Base-by-base conservation (phyloP, 2,329 filamentous ascomycete genomes). In the Malbranchea zuffiana region DNA sequence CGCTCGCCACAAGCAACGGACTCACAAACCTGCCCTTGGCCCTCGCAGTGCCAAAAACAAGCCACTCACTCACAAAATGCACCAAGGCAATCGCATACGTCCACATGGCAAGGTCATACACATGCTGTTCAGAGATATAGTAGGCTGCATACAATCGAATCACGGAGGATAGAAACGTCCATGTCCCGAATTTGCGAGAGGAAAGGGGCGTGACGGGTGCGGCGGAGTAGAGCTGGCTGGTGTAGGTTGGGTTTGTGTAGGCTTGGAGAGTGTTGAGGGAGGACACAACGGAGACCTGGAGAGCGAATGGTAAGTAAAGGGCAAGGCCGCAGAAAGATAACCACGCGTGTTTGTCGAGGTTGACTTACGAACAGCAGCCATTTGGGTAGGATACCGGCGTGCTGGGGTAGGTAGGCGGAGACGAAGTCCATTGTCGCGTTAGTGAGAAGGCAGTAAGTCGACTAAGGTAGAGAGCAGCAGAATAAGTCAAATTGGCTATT, bases 211-310 rank as follows among this genome's bases (percentile, higher is more conserved):
- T 87, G 39, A 84, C 74, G 60, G 59, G 70, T 41, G 65, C 61
- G 20, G 56, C 57, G 27, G 63, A 49, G 34, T 96, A 98, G 54
- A 96, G 75, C 57, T 84, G 80, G n/a, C 79, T 76, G 5, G 86
- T 86, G 64, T 83, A 92, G 58, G 78, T 70, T 3, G 87, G 71
- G 12, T 85, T 92, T 23, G 67, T 53, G 63, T 93, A 92, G 55
- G 82, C 77, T 67, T 95, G 87, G 31, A 92, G 57, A 23, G 78
- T 81, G 68, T 98, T 98, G 52, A 75, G 80, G 41, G 90, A 69
- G 19, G 88, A 85, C 40, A 92, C 73, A 39, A 86, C 55, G 39
- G 85, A 85, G 55, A 93, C 73, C 88, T 95, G 46, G n/a, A n/a
- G 27, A 18, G 6, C 26, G 28, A 6, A 17, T 16, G 16, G n/a